These are phyloP conservation scores for Chlamydomonas schloesseri DNA, from an alignment of 139 green algal genomes.

Conservation along the genomic window DNA sequence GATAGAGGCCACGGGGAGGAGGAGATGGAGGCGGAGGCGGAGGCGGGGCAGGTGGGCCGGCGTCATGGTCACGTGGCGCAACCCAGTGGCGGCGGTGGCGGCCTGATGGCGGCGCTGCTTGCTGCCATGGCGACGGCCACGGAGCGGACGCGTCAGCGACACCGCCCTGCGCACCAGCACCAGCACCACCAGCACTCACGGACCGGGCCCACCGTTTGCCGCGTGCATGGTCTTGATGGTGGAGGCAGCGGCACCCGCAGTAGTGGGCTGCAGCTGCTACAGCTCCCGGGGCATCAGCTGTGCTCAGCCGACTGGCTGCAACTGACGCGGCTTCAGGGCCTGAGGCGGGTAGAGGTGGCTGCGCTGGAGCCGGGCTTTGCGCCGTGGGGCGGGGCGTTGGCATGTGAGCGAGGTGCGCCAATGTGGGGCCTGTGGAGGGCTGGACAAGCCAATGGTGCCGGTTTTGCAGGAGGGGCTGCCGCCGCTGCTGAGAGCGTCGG, in stretches of 20 bases:
- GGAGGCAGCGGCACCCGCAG: too few relatives aligned
- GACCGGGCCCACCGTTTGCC: too few relatives aligned
- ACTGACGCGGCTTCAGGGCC: neutral
- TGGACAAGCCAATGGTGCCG: too few relatives aligned
- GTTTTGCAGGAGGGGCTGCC: too few relatives aligned
- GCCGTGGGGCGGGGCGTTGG: too few relatives aligned
- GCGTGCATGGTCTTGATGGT: too few relatives aligned
- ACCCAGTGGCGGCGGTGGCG: neutral
- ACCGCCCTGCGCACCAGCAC: too few relatives aligned
- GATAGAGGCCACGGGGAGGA: neutral
- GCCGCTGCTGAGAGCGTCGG: too few relatives aligned
- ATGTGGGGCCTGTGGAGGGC: too few relatives aligned
- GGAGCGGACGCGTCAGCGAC: neutral
- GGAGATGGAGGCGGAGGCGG: too few relatives aligned
- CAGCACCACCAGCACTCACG: too few relatives aligned
- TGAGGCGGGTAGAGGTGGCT: neutral
- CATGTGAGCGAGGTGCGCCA: too few relatives aligned
- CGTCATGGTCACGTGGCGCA: neutral
- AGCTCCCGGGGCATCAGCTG: slow-evolving; percentile 1
- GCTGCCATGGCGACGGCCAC: neutral
- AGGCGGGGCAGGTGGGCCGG: neutral
- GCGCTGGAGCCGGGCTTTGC: neutral
- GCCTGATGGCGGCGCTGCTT: neutral
- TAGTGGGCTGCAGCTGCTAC: neutral
- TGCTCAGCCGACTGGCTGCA: neutral